These are phyloP conservation scores for Circinella minor DNA, from an alignment of 371 early-diverging fungal species.

Conservation along the genomic window DNA sequence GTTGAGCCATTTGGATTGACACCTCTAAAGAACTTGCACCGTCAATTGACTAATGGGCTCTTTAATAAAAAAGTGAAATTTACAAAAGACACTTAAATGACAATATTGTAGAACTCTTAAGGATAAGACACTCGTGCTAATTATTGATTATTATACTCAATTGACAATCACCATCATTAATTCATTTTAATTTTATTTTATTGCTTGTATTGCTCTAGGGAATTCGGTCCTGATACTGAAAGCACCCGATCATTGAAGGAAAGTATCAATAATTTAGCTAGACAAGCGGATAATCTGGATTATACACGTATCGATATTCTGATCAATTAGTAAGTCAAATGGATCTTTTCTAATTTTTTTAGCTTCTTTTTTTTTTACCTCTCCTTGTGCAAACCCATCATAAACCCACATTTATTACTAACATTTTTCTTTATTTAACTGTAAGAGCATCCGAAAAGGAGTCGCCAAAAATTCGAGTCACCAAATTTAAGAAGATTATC, in stretches of 20 bases:
- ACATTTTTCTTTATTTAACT: slow-evolving; percentile 6
- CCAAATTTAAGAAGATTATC: too few relatives aligned
- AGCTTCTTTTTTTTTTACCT: too few relatives aligned
- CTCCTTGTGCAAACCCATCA: too few relatives aligned
- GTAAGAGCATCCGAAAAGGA: too few relatives aligned
- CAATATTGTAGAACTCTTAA: slow-evolving; percentile 23
- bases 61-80: slow-evolving; percentile 25
- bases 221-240: slow-evolving; percentile 19
- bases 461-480: too few relatives aligned
- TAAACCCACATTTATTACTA: not conserved
- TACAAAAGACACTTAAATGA: slow-evolving; percentile 23
- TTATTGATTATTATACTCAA: not conserved
- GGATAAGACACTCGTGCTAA: slow-evolving; percentile 15
- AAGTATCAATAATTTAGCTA: slow-evolving; percentile 14
- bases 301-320: slow-evolving; percentile 6
- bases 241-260: slow-evolving; percentile 21
- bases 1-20: slow-evolving; percentile 19
- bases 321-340: slow-evolving; percentile 7
- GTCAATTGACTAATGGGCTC: slow-evolving; percentile 5
- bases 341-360: not conserved
- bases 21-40: slow-evolving; percentile 16
- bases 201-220: slow-evolving; percentile 21
- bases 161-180: slow-evolving; percentile 13
- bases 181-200: slow-evolving; percentile 15
- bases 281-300: slow-evolving; percentile 7